Evolutionary conservation across 306 rosid genomes (phyloP).

Genomic region (Cucurbita moschata): DNA sequence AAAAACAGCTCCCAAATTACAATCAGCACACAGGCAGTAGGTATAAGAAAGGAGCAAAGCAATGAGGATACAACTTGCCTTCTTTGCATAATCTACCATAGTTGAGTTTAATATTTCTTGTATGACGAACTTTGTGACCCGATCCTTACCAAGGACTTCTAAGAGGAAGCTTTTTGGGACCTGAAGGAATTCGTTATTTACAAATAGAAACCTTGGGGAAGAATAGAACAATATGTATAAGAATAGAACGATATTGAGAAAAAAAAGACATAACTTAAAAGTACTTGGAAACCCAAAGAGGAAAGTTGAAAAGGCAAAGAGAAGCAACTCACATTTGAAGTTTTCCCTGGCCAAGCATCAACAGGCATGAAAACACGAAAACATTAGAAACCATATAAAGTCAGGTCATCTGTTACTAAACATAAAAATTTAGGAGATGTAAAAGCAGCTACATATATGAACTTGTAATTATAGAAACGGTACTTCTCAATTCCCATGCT

Average conservation of each 20-base stretch:
- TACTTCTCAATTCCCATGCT: not conserved
- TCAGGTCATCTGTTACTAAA: conserved; percentile 11
- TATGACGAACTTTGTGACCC: conserved; percentile 55
- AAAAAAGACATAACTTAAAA: not conserved
- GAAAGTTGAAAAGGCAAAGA: not conserved
- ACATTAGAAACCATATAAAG: conserved; percentile 23
- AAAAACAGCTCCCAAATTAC: not conserved
- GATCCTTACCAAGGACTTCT: conserved; percentile 57
- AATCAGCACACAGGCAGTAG: not conserved
- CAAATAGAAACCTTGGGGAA: conserved; percentile 6
- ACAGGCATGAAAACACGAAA: conserved; percentile 24
- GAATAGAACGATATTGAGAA: not conserved
- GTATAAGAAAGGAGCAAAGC: not conserved
- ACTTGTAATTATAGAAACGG: not conserved
- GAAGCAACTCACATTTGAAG: conserved; percentile 49
- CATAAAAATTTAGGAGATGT: conserved; percentile 9
- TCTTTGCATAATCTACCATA: conserved; percentile 52
- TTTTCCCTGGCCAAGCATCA: conserved; percentile 50
- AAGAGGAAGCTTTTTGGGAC: conserved; percentile 63
- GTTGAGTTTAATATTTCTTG: conserved; percentile 70
- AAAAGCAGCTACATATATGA: not conserved
- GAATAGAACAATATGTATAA: not conserved
- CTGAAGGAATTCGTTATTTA: conserved; percentile 24
- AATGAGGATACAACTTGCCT: conserved; percentile 27
- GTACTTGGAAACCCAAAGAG: not conserved